phyloP scores from a whole-genome alignment of 352 stramenopile genomes.

The Phytophthora capsici region DNA sequence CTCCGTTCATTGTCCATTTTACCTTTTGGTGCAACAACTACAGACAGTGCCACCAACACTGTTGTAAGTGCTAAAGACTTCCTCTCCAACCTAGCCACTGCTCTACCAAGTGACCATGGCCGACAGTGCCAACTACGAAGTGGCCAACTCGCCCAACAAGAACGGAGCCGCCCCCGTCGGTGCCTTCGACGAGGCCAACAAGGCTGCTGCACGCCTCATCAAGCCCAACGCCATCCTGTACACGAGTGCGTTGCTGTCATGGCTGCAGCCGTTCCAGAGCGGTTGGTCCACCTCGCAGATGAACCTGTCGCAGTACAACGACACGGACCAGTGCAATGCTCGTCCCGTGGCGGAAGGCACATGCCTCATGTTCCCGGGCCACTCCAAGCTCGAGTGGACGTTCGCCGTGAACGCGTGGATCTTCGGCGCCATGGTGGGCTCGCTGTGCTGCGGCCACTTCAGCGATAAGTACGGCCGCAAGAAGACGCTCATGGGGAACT shows the following conservation, averaged over 20 bases:
- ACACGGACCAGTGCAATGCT: constrained; percentile 1
- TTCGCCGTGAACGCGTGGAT: not conserved
- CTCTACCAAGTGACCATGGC: not conserved
- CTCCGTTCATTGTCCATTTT: not conserved
- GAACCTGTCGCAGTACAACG: not conserved
- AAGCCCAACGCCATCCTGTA: not conserved
- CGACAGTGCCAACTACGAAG: not conserved
- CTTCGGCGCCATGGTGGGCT: not conserved
- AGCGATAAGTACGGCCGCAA: not conserved
- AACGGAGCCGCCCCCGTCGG: not conserved
- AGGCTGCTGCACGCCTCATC: not conserved
- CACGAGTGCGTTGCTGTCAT: not conserved
- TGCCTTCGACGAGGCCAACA: not conserved
- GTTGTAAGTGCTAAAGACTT: not conserved
- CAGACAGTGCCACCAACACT: not conserved
- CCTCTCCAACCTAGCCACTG: not conserved
- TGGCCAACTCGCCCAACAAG: not conserved
- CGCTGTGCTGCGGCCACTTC: not conserved
- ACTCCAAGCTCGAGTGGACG: constrained; percentile 1
- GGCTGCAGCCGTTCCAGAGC: not conserved
- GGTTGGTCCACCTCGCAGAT: constrained; percentile 1
- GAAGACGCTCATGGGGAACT: constrained; percentile 1
- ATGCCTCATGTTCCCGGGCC: not conserved
- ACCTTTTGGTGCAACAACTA: not conserved
- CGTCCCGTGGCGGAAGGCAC: not conserved